These are phyloP conservation scores for Dichotomocladium elegans DNA, from an alignment of 371 early-diverging fungal species.

Conservation along the genomic window DNA sequence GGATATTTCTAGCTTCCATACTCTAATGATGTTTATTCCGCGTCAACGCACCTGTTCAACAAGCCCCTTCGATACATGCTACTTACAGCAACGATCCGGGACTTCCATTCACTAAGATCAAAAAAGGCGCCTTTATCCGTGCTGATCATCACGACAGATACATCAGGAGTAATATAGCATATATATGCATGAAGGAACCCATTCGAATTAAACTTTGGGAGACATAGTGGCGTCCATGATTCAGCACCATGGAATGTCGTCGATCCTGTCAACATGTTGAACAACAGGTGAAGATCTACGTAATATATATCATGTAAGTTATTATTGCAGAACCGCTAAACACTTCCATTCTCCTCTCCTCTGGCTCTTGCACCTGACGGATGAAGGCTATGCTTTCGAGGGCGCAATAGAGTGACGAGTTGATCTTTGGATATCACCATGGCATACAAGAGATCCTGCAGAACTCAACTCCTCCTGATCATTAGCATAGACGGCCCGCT, in stretches of 20 bases:
- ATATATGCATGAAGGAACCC: constrained; percentile 90
- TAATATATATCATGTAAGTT: no score
- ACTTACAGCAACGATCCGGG: constrained; percentile 55
- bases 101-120: constrained; percentile 71
- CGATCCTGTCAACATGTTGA: constrained; percentile 78
- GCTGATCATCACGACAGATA: constrained; percentile 76
- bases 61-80: no score
- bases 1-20: constrained; percentile 22
- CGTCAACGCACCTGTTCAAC: not conserved
- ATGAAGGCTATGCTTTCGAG: constrained; percentile 75
- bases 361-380: constrained; percentile 69
- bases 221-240: constrained; percentile 94
- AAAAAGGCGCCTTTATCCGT: constrained; percentile 82
- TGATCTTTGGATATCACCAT: constrained; percentile 73
- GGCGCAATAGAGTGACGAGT: constrained; percentile 74
- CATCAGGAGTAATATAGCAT: constrained; percentile 66
- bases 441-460: constrained; percentile 66
- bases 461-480: no score
- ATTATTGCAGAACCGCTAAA: no score
- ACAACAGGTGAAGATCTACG: constrained; percentile 81
- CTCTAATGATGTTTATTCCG: constrained; percentile 4
- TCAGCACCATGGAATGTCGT: constrained; percentile 74
- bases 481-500: not conserved
- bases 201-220: constrained; percentile 85
- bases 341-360: no score